phyloP scores from a whole-genome alignment of 1,284 basidiomycete species.

The Ganoderma resinaceum region DNA sequence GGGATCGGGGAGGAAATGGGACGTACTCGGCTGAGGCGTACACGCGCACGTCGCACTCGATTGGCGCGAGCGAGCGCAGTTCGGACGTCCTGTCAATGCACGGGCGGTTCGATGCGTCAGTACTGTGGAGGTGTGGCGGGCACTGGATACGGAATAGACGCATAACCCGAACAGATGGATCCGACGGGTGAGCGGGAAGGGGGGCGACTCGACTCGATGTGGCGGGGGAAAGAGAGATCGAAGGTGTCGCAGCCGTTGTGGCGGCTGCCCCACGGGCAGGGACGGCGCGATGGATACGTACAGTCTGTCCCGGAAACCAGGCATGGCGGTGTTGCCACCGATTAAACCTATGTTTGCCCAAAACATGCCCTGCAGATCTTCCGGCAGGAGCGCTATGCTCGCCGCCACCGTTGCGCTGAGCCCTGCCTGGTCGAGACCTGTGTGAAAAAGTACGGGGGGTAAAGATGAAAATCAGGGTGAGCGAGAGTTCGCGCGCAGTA shows the following conservation, averaged over 20 bases:
- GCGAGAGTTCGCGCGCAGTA: constrained; percentile 19
- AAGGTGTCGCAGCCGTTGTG: constrained; percentile 3
- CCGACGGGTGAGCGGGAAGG: not conserved
- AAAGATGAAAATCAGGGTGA: constrained; percentile 20
- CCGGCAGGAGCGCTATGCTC: constrained; percentile 77
- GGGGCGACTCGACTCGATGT: not conserved
- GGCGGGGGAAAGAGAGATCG: constrained; percentile 1
- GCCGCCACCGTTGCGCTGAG: constrained; percentile 78
- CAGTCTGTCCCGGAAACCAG: constrained; percentile 81
- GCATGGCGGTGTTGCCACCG: constrained; percentile 83
- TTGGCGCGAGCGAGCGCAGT: constrained; percentile 79
- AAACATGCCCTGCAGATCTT: constrained; percentile 87
- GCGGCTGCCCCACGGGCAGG: constrained; percentile 19
- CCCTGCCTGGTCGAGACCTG: constrained; percentile 85
- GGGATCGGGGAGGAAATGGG: not conserved
- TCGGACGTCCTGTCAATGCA: constrained; percentile 62
- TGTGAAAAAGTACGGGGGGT: not conserved
- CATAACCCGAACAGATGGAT: not conserved
- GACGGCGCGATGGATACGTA: constrained; percentile 44
- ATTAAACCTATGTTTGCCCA: constrained; percentile 93
- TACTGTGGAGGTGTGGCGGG: not conserved
- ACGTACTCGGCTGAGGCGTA: constrained; percentile 79
- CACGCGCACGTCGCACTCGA: constrained; percentile 76
- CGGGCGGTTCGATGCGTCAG: constrained; percentile 11
- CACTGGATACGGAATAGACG: not conserved